phyloP scores from a whole-genome alignment of 208 protist species.

The Wallacemonas collosoma region DNA sequence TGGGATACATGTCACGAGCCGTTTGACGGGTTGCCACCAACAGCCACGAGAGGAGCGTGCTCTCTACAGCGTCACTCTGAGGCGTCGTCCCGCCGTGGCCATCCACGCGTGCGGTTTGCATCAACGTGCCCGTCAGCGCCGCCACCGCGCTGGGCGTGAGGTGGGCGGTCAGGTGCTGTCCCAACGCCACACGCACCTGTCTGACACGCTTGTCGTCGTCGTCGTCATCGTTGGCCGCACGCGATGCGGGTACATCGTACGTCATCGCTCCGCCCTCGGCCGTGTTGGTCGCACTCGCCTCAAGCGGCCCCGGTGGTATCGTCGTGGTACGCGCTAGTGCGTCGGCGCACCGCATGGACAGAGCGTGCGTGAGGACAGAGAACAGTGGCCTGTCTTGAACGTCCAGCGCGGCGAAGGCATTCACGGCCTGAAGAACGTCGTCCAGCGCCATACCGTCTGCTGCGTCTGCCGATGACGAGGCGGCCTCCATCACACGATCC shows the following conservation, averaged over 20 bases:
- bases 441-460: slow-evolving; percentile 8
- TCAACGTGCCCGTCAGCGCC: slow-evolving; percentile 39
- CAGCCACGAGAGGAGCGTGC: slow-evolving; percentile 55
- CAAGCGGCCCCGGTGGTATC: background rate
- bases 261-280: too few species aligned
- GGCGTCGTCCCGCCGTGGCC: background rate
- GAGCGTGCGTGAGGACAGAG: slow-evolving; percentile 48
- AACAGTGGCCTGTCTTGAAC: slow-evolving; percentile 60
- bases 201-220: too few species aligned
- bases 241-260: too few species aligned
- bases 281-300: too few species aligned
- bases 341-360: slow-evolving; percentile 36
- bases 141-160: slow-evolving; percentile 71
- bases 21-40: slow-evolving; percentile 39
- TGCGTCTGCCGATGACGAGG: background rate
- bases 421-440: slow-evolving; percentile 55
- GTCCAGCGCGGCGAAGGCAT: slow-evolving; percentile 80
- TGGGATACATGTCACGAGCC: slow-evolving; percentile 63
- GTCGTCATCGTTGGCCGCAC: too few species aligned
- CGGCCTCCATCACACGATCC: slow-evolving; percentile 50
- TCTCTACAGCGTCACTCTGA: slow-evolving; percentile 7
- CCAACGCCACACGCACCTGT: slow-evolving; percentile 10
- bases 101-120: slow-evolving; percentile 5
- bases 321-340: background rate
- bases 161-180: slow-evolving; percentile 30